Conservation (phyloP, 176 grass and related monocot genomes). For the Triticum dicoccoides region DNA sequence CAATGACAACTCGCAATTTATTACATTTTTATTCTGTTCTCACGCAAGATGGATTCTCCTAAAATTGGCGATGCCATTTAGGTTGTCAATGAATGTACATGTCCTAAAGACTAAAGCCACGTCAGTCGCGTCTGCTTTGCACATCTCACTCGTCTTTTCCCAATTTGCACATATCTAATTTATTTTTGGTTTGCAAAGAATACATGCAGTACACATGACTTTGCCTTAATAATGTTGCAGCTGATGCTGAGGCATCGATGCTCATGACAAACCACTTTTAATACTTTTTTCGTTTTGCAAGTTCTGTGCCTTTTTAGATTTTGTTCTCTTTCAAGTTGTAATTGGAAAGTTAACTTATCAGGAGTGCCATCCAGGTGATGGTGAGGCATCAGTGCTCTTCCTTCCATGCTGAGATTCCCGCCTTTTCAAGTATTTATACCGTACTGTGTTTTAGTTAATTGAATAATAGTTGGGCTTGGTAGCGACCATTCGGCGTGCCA, state of each 20-base stretch:
- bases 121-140: too few relatives aligned
- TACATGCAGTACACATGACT: background rate
- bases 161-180: background rate
- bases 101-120: too few relatives aligned
- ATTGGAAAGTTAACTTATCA: background rate
- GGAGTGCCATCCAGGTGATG: background rate
- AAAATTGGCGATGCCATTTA: too few relatives aligned
- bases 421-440: background rate
- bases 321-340: background rate
- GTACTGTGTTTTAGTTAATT: background rate
- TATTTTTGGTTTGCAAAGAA: background rate
- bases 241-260: background rate
- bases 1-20: too few relatives aligned
- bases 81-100: too few relatives aligned
- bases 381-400: background rate
- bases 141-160: background rate
- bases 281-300: background rate
- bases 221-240: background rate
- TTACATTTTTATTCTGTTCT: too few relatives aligned
- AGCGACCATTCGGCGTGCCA: too few relatives aligned
- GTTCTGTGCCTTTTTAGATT: background rate
- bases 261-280: background rate
- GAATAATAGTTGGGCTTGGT: background rate
- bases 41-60: too few relatives aligned
- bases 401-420: background rate